These are phyloP conservation scores for Talaromyces amestolkiae DNA, from an alignment of 2,329 filamentous ascomycete genomes.

Conservation along the genomic window DNA sequence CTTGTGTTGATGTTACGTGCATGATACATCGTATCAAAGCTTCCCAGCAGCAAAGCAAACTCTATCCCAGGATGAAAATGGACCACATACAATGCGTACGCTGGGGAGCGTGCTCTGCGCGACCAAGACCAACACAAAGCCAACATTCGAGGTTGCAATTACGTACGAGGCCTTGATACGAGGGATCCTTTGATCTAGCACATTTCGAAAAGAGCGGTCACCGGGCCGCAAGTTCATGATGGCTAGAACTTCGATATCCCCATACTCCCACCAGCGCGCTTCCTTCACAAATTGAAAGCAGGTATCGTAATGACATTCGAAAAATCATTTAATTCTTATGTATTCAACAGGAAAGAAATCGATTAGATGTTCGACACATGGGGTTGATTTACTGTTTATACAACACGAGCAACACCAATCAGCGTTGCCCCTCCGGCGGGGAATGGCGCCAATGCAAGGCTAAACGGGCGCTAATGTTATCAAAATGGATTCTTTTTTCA, in stretches of 20 bases:
- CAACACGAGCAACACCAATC: not conserved
- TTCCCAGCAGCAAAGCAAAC: not conserved
- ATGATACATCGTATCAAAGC: no score
- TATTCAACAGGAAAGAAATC: not conserved
- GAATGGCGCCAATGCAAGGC: not conserved
- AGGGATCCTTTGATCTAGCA: not conserved
- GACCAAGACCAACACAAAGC: not conserved
- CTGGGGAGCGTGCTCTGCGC: not conserved
- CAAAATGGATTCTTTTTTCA: not conserved
- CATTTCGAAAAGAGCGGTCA: constrained; percentile 7
- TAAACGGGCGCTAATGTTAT: constrained; percentile 17
- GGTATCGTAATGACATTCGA: not conserved
- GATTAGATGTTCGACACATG: constrained; percentile 5
- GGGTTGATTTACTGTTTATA: constrained; percentile 21
- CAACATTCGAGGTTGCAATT: not conserved
- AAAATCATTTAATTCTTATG: not conserved
- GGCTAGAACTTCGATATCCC: not conserved
- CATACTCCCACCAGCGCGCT: not conserved
- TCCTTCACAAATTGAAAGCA: no score
- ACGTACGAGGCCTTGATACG: not conserved
- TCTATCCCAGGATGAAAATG: not conserved
- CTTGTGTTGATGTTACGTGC: not conserved
- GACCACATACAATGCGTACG: not conserved
- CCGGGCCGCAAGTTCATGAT: not conserved
- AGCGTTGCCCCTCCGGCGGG: not conserved